A percentile compares a stretch with the other conserved stretches of the same genome.
These are phyloP conservation scores for Fusarium graminum DNA, from an alignment of 2,329 filamentous ascomycete genomes.

Conservation along the genomic window DNA sequence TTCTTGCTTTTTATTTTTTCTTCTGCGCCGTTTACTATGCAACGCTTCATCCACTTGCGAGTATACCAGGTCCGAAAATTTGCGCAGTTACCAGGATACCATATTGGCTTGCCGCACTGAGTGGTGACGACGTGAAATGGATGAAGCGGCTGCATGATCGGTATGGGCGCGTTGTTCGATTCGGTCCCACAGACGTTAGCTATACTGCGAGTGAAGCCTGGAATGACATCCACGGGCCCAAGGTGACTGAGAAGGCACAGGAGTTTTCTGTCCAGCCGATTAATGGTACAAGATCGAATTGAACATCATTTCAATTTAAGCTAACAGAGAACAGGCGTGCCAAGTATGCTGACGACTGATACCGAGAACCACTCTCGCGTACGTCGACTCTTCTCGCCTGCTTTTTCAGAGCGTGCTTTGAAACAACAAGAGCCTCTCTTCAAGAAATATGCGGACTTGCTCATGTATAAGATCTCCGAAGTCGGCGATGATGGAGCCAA, in stretches of 20 bases:
- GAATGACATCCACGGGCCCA: conserved; percentile 24
- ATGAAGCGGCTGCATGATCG: conserved; percentile 22
- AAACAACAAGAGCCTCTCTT: conserved; percentile 29
- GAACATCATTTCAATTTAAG: fast-evolving
- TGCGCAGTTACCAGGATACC: conserved; percentile 23
- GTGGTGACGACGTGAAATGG: conserved; percentile 19
- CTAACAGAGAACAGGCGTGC: conserved; percentile 1
- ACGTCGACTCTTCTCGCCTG: conserved; percentile 17
- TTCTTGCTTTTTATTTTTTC: conserved; percentile 9
- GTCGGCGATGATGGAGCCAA: conserved; percentile 15
- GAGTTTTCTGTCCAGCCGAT: conserved; percentile 19
- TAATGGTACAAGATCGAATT: neutral
- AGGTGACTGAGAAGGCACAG: conserved; percentile 17
- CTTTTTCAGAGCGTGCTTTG: conserved; percentile 26
- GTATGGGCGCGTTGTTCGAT: conserved; percentile 29
- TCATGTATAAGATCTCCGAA: conserved; percentile 19
- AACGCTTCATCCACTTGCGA: conserved; percentile 20
- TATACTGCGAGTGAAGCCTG: conserved; percentile 21
- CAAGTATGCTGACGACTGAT: conserved; percentile 14
- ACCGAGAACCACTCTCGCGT: conserved; percentile 10
- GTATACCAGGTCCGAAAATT: conserved; percentile 24
- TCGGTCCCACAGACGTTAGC: conserved; percentile 28
- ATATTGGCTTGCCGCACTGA: conserved; percentile 8
- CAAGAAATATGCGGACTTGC: conserved; percentile 21
- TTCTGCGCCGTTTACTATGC: conserved; percentile 9